These are phyloP conservation scores for Fragilaria crotonensis DNA, from an alignment of 108 stramenopile genomes.

Conservation along the genomic window DNA sequence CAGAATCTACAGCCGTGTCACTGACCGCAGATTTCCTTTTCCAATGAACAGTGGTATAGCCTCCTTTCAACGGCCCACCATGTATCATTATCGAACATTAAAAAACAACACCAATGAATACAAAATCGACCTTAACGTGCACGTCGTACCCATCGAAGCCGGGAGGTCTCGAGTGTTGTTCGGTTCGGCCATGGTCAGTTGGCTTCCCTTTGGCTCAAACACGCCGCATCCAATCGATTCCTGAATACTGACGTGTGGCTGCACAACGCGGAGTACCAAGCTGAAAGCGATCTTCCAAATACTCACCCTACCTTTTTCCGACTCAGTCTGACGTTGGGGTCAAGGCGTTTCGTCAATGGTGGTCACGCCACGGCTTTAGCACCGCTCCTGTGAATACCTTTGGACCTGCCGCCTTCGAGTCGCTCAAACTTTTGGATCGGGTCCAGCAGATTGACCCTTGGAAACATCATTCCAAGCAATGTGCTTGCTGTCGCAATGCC, in stretches of 20 bases:
- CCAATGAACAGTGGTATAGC: slow-evolving; percentile 19
- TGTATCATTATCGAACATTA: slow-evolving; percentile 32
- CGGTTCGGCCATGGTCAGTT: background rate
- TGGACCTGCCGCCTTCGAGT: background rate
- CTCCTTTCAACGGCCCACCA: slow-evolving; percentile 32
- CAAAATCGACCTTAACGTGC: slow-evolving; percentile 18
- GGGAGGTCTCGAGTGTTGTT: slow-evolving; percentile 31
- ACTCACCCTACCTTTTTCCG: slow-evolving; percentile 20
- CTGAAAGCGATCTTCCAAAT: slow-evolving; percentile 8
- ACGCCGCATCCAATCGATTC: slow-evolving; percentile 32
- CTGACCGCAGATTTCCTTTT: too few species aligned
- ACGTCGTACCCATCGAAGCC: slow-evolving; percentile 21
- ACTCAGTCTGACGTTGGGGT: slow-evolving; percentile 24
- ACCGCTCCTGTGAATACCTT: slow-evolving; percentile 6
- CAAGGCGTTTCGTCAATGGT: slow-evolving; percentile 16
- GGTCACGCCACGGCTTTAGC: slow-evolving; percentile 2
- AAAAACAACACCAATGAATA: slow-evolving; percentile 5
- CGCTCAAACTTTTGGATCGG: slow-evolving; percentile 4
- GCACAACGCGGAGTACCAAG: slow-evolving; percentile 31
- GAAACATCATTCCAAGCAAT: slow-evolving; percentile 11
- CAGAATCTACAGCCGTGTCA: too few species aligned
- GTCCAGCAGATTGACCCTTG: slow-evolving; percentile 13
- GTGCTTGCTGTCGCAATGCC: slow-evolving; percentile 7
- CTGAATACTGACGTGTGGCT: slow-evolving; percentile 43
- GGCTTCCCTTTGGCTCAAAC: slow-evolving; percentile 26